Conservation (phyloP, 495 filamentous ascomycete genomes). For the Cetradonia linearis region DNA sequence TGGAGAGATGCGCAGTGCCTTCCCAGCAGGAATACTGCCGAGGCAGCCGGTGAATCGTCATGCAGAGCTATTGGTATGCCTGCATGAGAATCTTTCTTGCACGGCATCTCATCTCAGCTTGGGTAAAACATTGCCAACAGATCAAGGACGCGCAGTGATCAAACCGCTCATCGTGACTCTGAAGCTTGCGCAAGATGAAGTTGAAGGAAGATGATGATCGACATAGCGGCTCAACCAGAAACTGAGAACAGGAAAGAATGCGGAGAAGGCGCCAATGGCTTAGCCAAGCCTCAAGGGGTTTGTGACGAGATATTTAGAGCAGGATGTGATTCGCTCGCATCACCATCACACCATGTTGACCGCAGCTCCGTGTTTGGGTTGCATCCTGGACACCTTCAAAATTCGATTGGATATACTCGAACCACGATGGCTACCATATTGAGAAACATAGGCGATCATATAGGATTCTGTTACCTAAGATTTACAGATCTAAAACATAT, state of each 20-base stretch:
- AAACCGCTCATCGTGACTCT: neutral
- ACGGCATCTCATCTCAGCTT: neutral
- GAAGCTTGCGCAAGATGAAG: neutral
- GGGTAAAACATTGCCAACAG: neutral
- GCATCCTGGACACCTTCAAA: neutral
- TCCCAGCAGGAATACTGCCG: neutral
- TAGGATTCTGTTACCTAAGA: constrained; percentile 4
- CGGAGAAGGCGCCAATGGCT: neutral
- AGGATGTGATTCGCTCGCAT: constrained; percentile 1
- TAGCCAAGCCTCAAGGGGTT: neutral
- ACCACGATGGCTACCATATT: neutral
- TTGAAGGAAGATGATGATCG: neutral
- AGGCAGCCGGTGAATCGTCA: neutral
- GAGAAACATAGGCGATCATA: neutral
- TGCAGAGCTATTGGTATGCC: neutral
- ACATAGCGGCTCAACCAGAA: neutral
- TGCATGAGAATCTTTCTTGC: neutral
- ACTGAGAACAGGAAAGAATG: neutral
- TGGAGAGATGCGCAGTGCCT: neutral
- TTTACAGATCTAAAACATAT: neutral
- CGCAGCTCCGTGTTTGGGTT: neutral
- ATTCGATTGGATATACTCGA: constrained; percentile 1
- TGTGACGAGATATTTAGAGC: neutral
- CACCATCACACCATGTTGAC: neutral
- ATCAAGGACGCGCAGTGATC: neutral